A percentile compares a stretch with the other conserved stretches of the same genome.
Conservation (phyloP, 441 rosid species). For the Pelargonium fulgidum region DNA sequence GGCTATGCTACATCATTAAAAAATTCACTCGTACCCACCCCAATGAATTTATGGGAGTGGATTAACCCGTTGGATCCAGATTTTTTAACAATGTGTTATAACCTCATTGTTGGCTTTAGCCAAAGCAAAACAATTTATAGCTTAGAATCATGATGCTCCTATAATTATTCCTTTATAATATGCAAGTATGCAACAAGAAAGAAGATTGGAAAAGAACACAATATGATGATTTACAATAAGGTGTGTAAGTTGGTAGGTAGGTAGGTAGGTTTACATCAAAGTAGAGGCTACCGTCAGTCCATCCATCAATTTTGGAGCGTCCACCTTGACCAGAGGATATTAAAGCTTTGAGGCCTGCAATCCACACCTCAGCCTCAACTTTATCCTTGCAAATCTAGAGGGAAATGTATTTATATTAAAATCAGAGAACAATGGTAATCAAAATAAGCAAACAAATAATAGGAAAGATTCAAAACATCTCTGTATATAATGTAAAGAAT, state of each 20-base stretch:
- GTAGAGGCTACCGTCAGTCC: conserved; percentile 79
- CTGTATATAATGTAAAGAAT: background rate
- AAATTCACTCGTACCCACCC: too few relatives aligned
- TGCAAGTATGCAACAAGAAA: too few relatives aligned
- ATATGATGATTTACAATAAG: background rate
- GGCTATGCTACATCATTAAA: too few relatives aligned
- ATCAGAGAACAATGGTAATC: conserved; percentile 14
- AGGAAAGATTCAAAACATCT: conserved; percentile 13
- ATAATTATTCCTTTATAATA: too few relatives aligned
- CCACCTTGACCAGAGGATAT: conserved; percentile 65
- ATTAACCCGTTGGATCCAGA: too few relatives aligned
- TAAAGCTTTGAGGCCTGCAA: conserved; percentile 88
- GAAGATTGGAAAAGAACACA: background rate
- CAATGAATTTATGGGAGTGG: too few relatives aligned
- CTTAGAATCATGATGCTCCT: too few relatives aligned
- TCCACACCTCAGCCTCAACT: conserved; percentile 97
- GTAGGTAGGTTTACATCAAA: conserved; percentile 78
- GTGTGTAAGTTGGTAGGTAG: conserved; percentile 1
- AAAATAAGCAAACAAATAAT: conserved; percentile 15
- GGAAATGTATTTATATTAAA: conserved; percentile 16
- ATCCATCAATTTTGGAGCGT: conserved; percentile 74
- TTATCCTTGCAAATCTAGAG: conserved; percentile 85
- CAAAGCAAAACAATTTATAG: too few relatives aligned
- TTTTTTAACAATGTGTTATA: too few relatives aligned
- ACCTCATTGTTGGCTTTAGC: too few relatives aligned